Percentiles rank a stretch among this genome's conserved stretches.
phyloP scores from a whole-genome alignment of 2,329 filamentous ascomycete genomes.

The Aspergillus novofumigatus region DNA sequence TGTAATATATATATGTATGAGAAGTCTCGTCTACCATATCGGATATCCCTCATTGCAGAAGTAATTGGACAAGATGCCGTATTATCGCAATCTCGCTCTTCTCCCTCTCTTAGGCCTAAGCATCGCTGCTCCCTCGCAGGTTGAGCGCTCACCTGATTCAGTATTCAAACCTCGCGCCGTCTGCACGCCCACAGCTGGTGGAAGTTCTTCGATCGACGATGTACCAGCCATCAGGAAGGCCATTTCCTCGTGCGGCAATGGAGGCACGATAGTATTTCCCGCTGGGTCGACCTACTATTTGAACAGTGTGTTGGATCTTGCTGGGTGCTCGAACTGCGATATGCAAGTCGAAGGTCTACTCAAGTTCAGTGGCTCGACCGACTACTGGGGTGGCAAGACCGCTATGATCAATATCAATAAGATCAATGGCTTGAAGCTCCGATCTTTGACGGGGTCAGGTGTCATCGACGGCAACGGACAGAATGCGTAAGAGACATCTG shows the following conservation, averaged over 20 bases:
- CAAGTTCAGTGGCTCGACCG: constrained; percentile 36
- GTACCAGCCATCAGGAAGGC: constrained; percentile 43
- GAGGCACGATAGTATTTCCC: constrained; percentile 46
- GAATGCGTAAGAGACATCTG: constrained; percentile 23
- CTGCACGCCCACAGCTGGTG: constrained; percentile 31
- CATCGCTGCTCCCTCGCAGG: constrained; percentile 3
- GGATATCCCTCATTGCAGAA: not conserved
- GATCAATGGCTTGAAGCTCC: constrained; percentile 38
- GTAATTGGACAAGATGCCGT: not conserved
- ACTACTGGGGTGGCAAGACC: constrained; percentile 41
- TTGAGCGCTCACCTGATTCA: not conserved
- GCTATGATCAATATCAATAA: constrained; percentile 39
- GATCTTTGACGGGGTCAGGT: constrained; percentile 38
- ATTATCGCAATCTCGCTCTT: not conserved
- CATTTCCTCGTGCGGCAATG: constrained; percentile 39
- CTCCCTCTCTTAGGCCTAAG: not conserved
- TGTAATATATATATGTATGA: not conserved
- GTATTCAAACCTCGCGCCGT: constrained; percentile 16
- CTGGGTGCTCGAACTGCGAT: constrained; percentile 42
- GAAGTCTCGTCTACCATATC: not conserved
- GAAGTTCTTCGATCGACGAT: constrained; percentile 36
- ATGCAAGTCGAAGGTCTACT: constrained; percentile 46
- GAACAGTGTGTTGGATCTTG: constrained; percentile 42
- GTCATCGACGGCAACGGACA: constrained; percentile 48
- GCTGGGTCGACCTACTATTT: constrained; percentile 41